phyloP scores from a whole-genome alignment of 148 eudicot genomes.

The Fallopia convolvulus region DNA sequence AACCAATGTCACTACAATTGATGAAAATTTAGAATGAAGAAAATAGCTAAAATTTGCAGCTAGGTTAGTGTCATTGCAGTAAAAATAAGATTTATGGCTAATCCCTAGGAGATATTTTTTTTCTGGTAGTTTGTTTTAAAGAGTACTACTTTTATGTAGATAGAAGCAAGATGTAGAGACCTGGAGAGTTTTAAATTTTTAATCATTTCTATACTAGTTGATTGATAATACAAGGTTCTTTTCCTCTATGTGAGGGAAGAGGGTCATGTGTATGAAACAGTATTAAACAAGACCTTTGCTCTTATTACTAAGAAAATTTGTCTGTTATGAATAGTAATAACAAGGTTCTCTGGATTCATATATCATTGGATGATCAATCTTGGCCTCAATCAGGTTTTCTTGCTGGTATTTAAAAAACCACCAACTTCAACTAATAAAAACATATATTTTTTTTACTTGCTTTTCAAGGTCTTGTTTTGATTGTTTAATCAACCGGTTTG shows the following conservation, averaged over 20 bases:
- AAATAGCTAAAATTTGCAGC: neutral
- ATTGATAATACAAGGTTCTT: neutral
- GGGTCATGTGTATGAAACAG: neutral
- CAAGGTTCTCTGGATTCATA: neutral
- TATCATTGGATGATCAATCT: neutral
- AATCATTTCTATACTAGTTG: too few relatives aligned
- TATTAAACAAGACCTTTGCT: neutral
- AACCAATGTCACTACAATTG: neutral
- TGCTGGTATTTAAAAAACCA: neutral
- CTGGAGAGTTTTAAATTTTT: too few relatives aligned
- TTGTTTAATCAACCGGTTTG: neutral
- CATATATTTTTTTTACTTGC: neutral
- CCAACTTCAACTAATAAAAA: neutral
- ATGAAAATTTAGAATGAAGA: neutral
- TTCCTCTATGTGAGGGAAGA: neutral
- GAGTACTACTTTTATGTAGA: too few relatives aligned
- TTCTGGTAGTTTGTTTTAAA: neutral
- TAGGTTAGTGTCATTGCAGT: neutral
- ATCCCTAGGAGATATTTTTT: neutral
- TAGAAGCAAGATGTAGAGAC: too few relatives aligned
- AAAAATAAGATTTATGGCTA: neutral
- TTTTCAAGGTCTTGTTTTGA: neutral
- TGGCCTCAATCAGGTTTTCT: neutral
- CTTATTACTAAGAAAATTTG: neutral
- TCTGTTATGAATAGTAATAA: neutral